A percentile compares a stretch with the other conserved stretches of the same genome.
Evolutionary conservation across 306 rosid species (phyloP).

Genomic region (Cucumis hystrix): DNA sequence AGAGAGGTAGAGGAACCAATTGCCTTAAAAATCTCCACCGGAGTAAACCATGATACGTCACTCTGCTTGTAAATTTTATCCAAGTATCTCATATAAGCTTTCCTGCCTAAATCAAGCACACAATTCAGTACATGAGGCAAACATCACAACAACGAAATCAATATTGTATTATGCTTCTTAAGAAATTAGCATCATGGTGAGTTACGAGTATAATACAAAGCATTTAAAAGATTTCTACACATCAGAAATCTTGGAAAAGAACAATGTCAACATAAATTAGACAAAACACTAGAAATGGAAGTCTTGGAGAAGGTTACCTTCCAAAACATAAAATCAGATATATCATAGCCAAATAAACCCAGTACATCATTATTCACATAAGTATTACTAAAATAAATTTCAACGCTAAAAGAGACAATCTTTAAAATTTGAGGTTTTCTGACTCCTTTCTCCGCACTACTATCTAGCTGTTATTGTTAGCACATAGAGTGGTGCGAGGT

Average conservation of each 20-base stretch:
- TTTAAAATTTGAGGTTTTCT: not conserved
- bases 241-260: not conserved
- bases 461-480: not conserved
- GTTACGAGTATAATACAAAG: not conserved
- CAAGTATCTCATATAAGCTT: constrained; percentile 69
- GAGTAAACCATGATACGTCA: constrained; percentile 85
- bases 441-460: not conserved
- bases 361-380: not conserved
- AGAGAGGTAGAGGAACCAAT: not conserved
- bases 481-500: no score
- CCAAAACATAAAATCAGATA: not conserved
- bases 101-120: constrained; percentile 53
- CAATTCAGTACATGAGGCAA: not conserved
- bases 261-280: not conserved
- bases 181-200: not conserved
- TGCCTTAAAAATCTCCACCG: constrained; percentile 91
- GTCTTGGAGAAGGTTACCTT: not conserved
- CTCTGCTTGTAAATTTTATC: constrained; percentile 67
- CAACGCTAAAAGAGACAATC: not conserved
- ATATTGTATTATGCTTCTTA: not conserved
- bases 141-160: not conserved
- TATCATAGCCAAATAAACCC: not conserved
- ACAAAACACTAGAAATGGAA: not conserved
- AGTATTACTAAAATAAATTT: not conserved
- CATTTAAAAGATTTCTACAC: not conserved